Percentiles rank a stretch among this genome's conserved stretches.
phyloP scores from a whole-genome alignment of 495 filamentous ascomycete species.

The Talaromyces liani region DNA sequence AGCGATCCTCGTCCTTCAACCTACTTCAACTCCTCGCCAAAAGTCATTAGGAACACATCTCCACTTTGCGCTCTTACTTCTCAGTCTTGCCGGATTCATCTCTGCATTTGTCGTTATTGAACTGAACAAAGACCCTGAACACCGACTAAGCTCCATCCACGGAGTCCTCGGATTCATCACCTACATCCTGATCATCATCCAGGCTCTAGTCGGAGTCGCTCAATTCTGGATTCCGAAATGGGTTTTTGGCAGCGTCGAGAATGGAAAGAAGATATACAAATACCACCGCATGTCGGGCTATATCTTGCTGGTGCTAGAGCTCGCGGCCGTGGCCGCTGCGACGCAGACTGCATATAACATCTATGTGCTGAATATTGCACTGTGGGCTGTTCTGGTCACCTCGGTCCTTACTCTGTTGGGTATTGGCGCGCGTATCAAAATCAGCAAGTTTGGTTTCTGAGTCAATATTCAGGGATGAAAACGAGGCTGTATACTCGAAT shows the following conservation, averaged over 20 bases:
- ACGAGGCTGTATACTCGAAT: background rate
- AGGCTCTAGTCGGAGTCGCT: conserved; percentile 70
- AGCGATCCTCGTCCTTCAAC: conserved; percentile 79
- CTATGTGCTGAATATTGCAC: conserved; percentile 53
- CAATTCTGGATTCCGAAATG: conserved; percentile 60
- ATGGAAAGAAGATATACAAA: conserved; percentile 78
- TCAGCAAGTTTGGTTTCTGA: conserved; percentile 68
- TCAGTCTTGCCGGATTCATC: conserved; percentile 54
- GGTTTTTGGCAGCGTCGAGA: conserved; percentile 69
- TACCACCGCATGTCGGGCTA: conserved; percentile 84
- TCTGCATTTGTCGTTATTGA: conserved; percentile 72
- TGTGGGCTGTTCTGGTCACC: conserved; percentile 62
- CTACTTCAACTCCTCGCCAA: conserved; percentile 66
- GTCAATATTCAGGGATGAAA: background rate
- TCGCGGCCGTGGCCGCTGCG: conserved; percentile 68
- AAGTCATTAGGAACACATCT: conserved; percentile 63
- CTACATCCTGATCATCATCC: conserved; percentile 60
- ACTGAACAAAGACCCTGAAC: conserved; percentile 63
- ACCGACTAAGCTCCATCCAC: conserved; percentile 72
- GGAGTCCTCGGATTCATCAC: conserved; percentile 72
- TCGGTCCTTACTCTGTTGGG: conserved; percentile 57
- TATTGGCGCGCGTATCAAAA: conserved; percentile 69
- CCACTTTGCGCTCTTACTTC: conserved; percentile 59
- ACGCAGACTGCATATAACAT: conserved; percentile 65
- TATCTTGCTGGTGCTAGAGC: conserved; percentile 55